Evolutionary conservation across 495 filamentous ascomycete genomes (phyloP).

Genomic region (Penicillium subrubescens): DNA sequence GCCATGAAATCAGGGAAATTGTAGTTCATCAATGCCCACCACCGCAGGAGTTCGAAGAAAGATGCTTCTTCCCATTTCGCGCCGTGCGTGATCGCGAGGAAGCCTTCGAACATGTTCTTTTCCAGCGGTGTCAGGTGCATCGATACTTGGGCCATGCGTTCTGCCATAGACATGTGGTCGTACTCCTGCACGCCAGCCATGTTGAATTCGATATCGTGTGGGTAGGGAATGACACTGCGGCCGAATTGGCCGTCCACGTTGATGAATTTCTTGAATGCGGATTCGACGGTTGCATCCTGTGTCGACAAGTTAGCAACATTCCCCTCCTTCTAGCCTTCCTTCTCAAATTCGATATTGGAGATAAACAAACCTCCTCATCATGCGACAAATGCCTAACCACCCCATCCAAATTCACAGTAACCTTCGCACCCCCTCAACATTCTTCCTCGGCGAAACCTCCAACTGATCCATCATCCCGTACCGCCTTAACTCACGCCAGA

Average conservation of each 20-base stretch:
- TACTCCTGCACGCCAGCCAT: slow-evolving; percentile 16
- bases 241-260: slow-evolving; percentile 16
- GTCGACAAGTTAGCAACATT: not conserved
- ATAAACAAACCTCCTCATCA: not conserved
- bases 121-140: not conserved
- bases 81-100: not conserved
- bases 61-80: slow-evolving; percentile 7
- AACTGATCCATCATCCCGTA: not conserved
- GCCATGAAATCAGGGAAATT: slow-evolving; percentile 11
- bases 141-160: not conserved
- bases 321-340: not conserved
- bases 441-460: not conserved
- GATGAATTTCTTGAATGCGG: slow-evolving; percentile 8
- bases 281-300: not conserved
- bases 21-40: slow-evolving; percentile 16
- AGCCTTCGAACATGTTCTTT: not conserved
- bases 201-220: slow-evolving; percentile 16
- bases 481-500: not conserved
- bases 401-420: not conserved
- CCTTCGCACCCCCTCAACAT: not conserved
- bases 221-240: slow-evolving; percentile 21
- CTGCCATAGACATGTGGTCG: slow-evolving; percentile 13
- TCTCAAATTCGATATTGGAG: no score
- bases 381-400: not conserved
- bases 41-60: slow-evolving; percentile 25